Base-by-base conservation (phyloP, 2,329 filamentous ascomycete species). In the Fusarium nelsonii region DNA sequence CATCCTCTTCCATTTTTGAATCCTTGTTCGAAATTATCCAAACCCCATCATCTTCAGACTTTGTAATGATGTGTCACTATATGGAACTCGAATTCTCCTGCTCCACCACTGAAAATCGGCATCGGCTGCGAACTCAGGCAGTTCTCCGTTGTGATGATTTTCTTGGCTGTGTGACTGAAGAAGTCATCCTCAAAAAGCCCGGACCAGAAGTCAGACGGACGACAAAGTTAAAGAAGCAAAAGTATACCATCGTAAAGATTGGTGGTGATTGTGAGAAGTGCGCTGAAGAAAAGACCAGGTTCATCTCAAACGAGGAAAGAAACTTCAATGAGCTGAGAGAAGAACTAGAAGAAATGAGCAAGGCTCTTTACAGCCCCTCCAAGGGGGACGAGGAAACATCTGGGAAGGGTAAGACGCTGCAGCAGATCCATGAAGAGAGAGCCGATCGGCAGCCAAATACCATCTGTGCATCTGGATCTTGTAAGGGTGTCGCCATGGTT, bases 11-110 rank as follows among this genome's bases (percentile, higher is more conserved):
- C 6, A n/a, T n/a, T 15, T 11, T 3, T 4, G 30, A 12, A 20
- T 2, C 4, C 5, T 7, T 39, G 12, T 15, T 10, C 32, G 9
- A 49, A n/a, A 2, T 11, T 12, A 16, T 30, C 26, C 30, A 30
- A 12, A 44, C 10, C 26, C 10, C 10, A 12, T 9, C 4, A 6
- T 4, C 7, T 4, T 6, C 10, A 44, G 6, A 44, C 6, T 18
- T 10, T 14, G 23, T 6, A 50, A 48, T 23, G 8, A 69, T 69
- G 66, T 69, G 65, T 11, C 51, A 18, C 18, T 33, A 52, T 9
- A 26, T 66, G 23, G 53, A 55, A 43, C 39, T 69, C 9, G 61
- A 69, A 12, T 69, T 51, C 15, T n/a, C 36, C 16, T 69, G 66
- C 26, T 69, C 51, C 11, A 60, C 20, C 5, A 14, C 37, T 1